Evolutionary conservation across 2,329 filamentous ascomycete genomes (phyloP), one percentile per base, ranked within the genome.

Genomic region (Penicillium digitatum): DNA sequence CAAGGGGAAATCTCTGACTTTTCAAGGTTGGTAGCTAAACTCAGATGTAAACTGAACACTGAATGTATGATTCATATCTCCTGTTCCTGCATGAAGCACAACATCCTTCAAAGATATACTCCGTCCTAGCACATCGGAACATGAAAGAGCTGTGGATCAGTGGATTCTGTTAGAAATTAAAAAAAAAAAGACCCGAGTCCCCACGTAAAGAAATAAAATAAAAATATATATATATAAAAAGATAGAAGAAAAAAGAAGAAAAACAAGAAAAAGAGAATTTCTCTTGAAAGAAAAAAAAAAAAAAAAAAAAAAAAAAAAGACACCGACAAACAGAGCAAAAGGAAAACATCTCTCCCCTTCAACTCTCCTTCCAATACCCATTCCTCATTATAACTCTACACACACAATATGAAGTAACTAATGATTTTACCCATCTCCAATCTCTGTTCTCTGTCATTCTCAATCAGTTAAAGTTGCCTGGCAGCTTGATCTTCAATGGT

Each of bases 401-500:
- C 27, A 43, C 38, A 40, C 42, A 44, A 43, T 29, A 48, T 54
- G 51, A 40, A 48, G 22, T 39, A 40, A 47, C 16, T 40, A 42
- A 49, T 44, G 52, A 52, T 57, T 32, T 27, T 45, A 50, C 27
- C 6, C 26, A 11, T 42, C 8, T 24, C 20, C 32, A 48, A 49
- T n/a, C 27, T n/a, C 27, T 43, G 6, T 49, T n/a, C 27, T n/a
- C 27, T 43, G 6, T 49, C 51, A 54, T 51, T 54, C 47, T 67
- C 53, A 59, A 42, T 45, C 46, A 53, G 49, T 56, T 58, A 61
- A 65, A 65, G 65, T 72, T 73, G 66, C 66, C 66, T 68, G 69
- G 66, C 66, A 66, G 64, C 64, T 71, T 55, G 57, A 64, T 54
- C 52, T 67, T 73, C 62, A 65, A 74, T 75, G 72, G 68, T 72